Base-by-base conservation (phyloP, 495 filamentous ascomycete species). In the Penicillium bialowiezense region DNA sequence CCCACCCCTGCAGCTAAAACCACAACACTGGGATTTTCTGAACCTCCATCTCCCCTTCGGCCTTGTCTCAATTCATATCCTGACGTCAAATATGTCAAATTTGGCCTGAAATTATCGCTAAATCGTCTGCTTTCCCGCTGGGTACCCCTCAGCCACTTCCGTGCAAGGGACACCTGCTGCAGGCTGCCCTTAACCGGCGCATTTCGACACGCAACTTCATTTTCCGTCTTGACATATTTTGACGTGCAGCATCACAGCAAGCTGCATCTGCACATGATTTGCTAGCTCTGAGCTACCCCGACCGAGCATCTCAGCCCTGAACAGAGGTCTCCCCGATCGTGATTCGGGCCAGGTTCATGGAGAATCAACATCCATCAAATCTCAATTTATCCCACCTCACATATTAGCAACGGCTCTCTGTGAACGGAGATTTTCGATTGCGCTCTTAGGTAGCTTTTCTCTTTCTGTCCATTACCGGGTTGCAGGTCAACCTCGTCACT, bases 1-100 rank as follows among this genome's bases (percentile, higher is more conserved):
- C 44, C 18, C 48, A 55, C 50, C 63, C 67, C 67, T 70, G 67
- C 60, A 70, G 58, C 59, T 59, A 68, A 65, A 70, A 67, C 69
- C 67, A 68, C 60, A 61, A 41, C 59, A 52, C 60, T 62, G 69
- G 67, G 59, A 56, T 52, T 58, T 41, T 55, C 41, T 48, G 51
- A 53, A 53, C 52, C 35, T 54, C 50, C 44, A 36, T 39, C 23
- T 34, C 31, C 45, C 6, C 42, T 15, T 35, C 26, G 38, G 32
- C 38, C 21, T 45, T 34, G 38, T 36, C 44, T 23, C 41, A 40
- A 24, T 24, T 38, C 31, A 41, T 36, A 41, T 38, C 18, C 41
- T 36, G 40, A 48, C 43, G 17, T 26, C 37, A 37, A 42, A 18
- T 6, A 56, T 56, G 54, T 14, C 41, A 17, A 13, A 8, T 15